phyloP scores from a whole-genome alignment of 805 yeast genomes.

The Yamadazyma akitaensis region DNA sequence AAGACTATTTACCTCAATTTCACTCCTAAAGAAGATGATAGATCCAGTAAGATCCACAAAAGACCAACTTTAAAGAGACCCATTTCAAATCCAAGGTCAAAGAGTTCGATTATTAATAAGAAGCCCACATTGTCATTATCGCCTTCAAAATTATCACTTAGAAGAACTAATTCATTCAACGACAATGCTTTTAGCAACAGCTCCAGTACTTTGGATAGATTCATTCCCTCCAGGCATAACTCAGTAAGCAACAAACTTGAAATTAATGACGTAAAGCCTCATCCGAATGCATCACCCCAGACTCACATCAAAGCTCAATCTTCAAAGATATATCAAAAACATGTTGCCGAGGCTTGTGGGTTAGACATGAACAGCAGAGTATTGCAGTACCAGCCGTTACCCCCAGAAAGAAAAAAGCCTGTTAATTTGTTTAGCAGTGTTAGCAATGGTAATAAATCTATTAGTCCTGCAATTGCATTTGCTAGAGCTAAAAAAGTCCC shows the following conservation, averaged over 20 bases:
- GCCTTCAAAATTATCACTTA: conserved; percentile 25
- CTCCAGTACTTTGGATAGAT: conserved; percentile 34
- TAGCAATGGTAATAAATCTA: conserved; percentile 23
- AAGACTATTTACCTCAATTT: conserved; percentile 23
- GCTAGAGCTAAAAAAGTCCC: conserved; percentile 76
- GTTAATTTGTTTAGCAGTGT: conserved; percentile 30
- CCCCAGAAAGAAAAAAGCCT: conserved; percentile 58
- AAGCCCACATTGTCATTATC: conserved; percentile 16
- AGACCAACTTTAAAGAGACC: conserved; percentile 18
- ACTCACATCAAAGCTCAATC: conserved; percentile 55
- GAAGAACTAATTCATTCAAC: conserved; percentile 34
- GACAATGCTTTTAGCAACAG: conserved; percentile 25
- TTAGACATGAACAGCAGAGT: conserved; percentile 77
- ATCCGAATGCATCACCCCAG: conserved; percentile 49
- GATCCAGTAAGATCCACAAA: conserved; percentile 6
- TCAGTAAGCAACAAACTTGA: conserved; percentile 38
- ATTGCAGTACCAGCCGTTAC: conserved; percentile 79
- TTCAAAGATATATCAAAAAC: conserved; percentile 60
- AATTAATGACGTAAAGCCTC: conserved; percentile 27
- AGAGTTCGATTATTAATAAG: conserved; percentile 21
- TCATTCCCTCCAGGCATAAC: conserved; percentile 43
- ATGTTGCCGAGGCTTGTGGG: conserved; percentile 95
- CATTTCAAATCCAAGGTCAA: conserved; percentile 22
- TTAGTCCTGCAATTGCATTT: conserved; percentile 51
- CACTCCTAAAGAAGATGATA: conserved; percentile 10